A percentile compares a stretch with the other conserved stretches of the same genome.
These are phyloP conservation scores for Cicer arietinum DNA, from an alignment of 306 rosid species.

Conservation along the genomic window DNA sequence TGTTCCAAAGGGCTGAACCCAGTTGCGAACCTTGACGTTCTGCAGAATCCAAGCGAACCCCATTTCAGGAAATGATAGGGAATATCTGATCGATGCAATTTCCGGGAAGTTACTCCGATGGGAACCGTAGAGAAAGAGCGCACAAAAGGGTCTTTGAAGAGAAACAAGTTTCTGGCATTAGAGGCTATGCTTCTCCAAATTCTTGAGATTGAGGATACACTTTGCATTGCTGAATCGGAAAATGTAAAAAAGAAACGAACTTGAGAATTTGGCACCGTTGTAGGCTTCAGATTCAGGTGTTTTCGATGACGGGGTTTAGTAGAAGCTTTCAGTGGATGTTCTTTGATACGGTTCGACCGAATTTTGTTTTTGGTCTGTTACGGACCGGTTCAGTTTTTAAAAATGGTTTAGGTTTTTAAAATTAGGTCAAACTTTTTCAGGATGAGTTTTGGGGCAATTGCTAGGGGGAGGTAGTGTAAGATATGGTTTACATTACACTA, in stretches of 20 bases:
- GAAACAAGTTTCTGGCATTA: conserved; percentile 21
- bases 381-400: neutral
- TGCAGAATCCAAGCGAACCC: conserved; percentile 74
- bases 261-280: too few relatives aligned
- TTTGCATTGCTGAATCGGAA: conserved; percentile 51
- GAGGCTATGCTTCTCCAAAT: conserved; percentile 47
- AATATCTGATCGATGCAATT: conserved; percentile 48
- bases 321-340: neutral
- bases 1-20: conserved; percentile 82
- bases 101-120: conserved; percentile 19
- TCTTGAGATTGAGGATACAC: conserved; percentile 45
- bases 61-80: conserved; percentile 67
- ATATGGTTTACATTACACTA: too few relatives aligned
- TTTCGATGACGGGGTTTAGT: neutral
- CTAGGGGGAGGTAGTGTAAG: too few relatives aligned
- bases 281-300: too few relatives aligned
- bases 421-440: neutral
- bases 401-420: neutral
- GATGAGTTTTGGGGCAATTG: neutral
- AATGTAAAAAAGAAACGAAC: too few relatives aligned
- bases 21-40: conserved; percentile 73
- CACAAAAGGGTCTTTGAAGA: conserved; percentile 19
- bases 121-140: neutral
- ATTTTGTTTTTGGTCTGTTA: neutral
- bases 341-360: neutral